Conservation (phyloP, 192 early-diverging fungal genomes). For the Backusella australiensis region DNA sequence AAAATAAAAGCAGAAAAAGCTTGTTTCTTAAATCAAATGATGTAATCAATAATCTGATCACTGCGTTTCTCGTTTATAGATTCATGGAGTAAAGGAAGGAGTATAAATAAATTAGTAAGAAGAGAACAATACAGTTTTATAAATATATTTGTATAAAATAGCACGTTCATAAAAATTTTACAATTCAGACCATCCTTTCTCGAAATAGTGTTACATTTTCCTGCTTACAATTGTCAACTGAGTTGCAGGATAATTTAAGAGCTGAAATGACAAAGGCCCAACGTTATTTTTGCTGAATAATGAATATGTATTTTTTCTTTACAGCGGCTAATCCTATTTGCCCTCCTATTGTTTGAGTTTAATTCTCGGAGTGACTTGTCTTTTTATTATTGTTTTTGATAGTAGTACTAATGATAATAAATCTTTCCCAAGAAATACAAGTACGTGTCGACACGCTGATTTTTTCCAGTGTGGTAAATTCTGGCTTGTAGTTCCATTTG, state of each 20-base stretch:
- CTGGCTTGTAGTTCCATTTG: background rate
- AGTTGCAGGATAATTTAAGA: background rate
- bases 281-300: background rate
- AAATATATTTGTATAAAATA: constrained; percentile 4
- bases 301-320: background rate
- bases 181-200: background rate
- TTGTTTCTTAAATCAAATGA: too few relatives aligned
- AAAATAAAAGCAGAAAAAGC: too few relatives aligned
- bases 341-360: background rate
- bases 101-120: background rate
- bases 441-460: background rate
- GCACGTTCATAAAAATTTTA: background rate
- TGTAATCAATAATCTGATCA: too few relatives aligned
- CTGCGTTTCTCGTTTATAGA: background rate
- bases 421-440: background rate
- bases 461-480: background rate
- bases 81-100: background rate
- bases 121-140: background rate
- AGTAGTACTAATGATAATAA: background rate
- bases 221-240: constrained; percentile 2
- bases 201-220: background rate
- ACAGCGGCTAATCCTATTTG: constrained; percentile 3
- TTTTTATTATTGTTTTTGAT: background rate
- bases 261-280: background rate
- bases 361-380: background rate